These are phyloP conservation scores for Bombardia bombarda DNA, from an alignment of 495 filamentous ascomycete species.

Conservation along the genomic window DNA sequence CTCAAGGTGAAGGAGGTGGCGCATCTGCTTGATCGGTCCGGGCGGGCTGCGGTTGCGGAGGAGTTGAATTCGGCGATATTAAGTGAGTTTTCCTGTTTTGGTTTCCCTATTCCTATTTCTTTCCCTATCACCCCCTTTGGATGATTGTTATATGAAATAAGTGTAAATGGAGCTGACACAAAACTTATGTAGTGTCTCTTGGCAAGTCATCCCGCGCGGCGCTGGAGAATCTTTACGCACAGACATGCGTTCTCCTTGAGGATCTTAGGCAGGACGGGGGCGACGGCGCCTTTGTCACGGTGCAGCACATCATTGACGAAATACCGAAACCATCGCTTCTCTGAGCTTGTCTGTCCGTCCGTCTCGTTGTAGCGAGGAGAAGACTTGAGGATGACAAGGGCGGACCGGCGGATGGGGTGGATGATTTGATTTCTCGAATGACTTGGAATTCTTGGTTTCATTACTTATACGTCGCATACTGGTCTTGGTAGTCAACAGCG, in stretches of 20 bases:
- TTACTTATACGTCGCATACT: too few relatives aligned
- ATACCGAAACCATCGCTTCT: constrained; percentile 21
- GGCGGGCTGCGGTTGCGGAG: constrained; percentile 77
- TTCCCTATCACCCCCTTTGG: not conserved
- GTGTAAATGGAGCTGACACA: too few relatives aligned
- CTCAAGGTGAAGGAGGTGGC: constrained; percentile 64
- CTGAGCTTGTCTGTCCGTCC: too few relatives aligned
- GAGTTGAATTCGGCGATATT: constrained; percentile 92
- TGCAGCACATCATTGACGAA: constrained; percentile 54
- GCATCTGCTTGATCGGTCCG: constrained; percentile 69
- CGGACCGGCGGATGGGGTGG: too few relatives aligned
- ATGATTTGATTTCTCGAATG: too few relatives aligned
- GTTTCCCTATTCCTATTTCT: not conserved
- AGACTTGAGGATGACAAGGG: too few relatives aligned
- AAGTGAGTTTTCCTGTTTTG: constrained; percentile 45
- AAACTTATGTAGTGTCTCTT: constrained; percentile 65
- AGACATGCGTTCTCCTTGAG: constrained; percentile 78
- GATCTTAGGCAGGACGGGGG: constrained; percentile 80
- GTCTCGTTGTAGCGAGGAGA: too few relatives aligned
- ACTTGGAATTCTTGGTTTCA: too few relatives aligned
- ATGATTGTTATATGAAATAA: too few relatives aligned
- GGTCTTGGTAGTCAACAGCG: too few relatives aligned
- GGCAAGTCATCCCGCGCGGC: constrained; percentile 86
- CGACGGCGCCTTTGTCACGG: constrained; percentile 79
- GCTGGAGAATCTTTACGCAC: constrained; percentile 77